These are phyloP conservation scores for Boletus chippewaensis DNA, from an alignment of 1,284 basidiomycete species.

Conservation along the genomic window DNA sequence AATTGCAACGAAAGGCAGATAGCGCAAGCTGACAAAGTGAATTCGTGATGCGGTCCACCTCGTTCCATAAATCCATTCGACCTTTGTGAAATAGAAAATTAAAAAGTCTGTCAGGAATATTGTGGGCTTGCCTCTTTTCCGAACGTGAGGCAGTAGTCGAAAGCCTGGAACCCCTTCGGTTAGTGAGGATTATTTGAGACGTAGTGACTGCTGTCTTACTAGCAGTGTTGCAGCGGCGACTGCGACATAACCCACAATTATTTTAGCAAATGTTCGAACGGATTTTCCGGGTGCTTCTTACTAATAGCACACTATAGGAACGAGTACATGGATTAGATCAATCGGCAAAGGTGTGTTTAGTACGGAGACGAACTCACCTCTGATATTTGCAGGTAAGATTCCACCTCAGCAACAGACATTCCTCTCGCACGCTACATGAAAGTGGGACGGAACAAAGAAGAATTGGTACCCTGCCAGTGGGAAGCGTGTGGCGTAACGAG, in stretches of 20 bases:
- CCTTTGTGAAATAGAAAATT: conserved; percentile 1
- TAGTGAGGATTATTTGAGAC: neutral
- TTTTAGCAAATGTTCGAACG: neutral
- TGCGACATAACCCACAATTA: neutral
- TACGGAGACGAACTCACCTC: conserved; percentile 9
- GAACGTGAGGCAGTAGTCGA: conserved; percentile 19
- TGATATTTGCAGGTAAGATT: conserved; percentile 15
- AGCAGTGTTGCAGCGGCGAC: conserved; percentile 16
- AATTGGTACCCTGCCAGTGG: neutral
- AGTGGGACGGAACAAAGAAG: neutral
- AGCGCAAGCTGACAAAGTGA: conserved; percentile 19
- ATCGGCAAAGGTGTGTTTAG: neutral
- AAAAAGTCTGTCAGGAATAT: neutral
- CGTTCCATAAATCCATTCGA: conserved; percentile 16
- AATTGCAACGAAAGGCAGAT: conserved; percentile 23
- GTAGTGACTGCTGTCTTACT: neutral
- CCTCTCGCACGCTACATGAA: neutral
- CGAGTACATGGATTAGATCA: neutral
- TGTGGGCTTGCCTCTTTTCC: conserved; percentile 10
- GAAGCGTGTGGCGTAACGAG: neutral
- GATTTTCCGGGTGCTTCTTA: conserved; percentile 2
- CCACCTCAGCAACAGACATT: conserved; percentile 16
- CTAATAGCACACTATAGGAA: conserved; percentile 12
- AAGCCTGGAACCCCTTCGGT: conserved; percentile 8
- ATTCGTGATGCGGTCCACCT: conserved; percentile 18